A percentile compares a stretch with the other conserved stretches of the same genome.
These are phyloP conservation scores for Fusarium poae DNA, from an alignment of 2,329 filamentous ascomycete species.

Conservation along the genomic window DNA sequence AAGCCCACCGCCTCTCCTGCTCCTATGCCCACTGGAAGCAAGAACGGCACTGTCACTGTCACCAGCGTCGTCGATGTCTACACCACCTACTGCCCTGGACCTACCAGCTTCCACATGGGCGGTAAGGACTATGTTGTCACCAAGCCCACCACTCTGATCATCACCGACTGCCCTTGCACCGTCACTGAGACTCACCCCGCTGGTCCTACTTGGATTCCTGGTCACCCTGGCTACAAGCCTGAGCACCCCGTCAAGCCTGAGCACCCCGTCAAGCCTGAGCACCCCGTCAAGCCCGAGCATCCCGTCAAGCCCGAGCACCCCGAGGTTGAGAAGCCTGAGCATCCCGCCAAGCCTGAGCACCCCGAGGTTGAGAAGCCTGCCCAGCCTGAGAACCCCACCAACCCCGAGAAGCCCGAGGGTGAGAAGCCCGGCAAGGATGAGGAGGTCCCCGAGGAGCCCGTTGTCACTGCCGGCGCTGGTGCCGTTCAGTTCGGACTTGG, in stretches of 20 bases:
- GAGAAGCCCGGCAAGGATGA: constrained; percentile 18
- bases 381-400: constrained; percentile 2
- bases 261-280: neutral
- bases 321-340: neutral
- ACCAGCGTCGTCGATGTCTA: constrained; percentile 55
- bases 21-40: constrained; percentile 24
- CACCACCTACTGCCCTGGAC: constrained; percentile 60
- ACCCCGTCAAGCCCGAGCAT: neutral
- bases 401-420: constrained; percentile 3
- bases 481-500: constrained; percentile 51
- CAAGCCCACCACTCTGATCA: constrained; percentile 66
- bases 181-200: constrained; percentile 51
- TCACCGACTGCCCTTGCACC: constrained; percentile 68
- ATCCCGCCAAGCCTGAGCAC: neutral
- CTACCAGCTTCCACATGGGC: constrained; percentile 65
- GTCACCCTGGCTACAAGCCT: constrained; percentile 15
- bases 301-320: constrained; percentile 12
- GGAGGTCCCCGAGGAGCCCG: constrained; percentile 40
- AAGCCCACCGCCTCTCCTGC: constrained; percentile 27
- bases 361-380: neutral
- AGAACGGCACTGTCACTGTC: constrained; percentile 48
- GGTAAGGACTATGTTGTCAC: constrained; percentile 67
- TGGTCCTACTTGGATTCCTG: constrained; percentile 35
- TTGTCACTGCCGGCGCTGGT: constrained; percentile 48
- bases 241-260: neutral